These are phyloP conservation scores for Blastobotrys arbuscula DNA, from an alignment of 1,139 yeast species.

Conservation along the genomic window DNA sequence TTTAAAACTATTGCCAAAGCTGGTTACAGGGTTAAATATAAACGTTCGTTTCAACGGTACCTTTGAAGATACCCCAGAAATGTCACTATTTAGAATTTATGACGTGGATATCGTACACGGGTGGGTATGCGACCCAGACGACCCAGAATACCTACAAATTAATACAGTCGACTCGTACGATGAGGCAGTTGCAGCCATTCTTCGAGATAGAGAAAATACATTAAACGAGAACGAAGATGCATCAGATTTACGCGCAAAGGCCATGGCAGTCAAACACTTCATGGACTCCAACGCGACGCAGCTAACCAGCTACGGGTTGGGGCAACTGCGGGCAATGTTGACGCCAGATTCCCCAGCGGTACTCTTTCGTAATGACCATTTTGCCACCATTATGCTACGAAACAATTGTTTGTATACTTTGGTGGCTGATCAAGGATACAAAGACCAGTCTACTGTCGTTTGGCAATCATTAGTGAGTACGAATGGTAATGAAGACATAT, in stretches of 20 bases:
- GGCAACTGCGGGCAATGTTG: constrained; percentile 38
- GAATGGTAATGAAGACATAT: constrained; percentile 60
- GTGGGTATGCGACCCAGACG: constrained; percentile 42
- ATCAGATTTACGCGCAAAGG: constrained; percentile 17
- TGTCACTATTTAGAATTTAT: constrained; percentile 43
- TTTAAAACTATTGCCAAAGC: constrained; percentile 51
- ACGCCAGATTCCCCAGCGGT: constrained; percentile 50
- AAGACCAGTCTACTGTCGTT: constrained; percentile 45
- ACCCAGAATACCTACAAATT: constrained; percentile 32
- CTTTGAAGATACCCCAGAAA: constrained; percentile 45
- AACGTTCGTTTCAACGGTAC: constrained; percentile 67
- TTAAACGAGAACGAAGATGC: constrained; percentile 12
- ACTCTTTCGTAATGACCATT: constrained; percentile 82
- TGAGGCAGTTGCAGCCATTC: constrained; percentile 39
- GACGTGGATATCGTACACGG: constrained; percentile 47
- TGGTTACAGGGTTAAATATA: constrained; percentile 69
- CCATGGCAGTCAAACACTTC: constrained; percentile 36
- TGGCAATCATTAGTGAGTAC: constrained; percentile 74
- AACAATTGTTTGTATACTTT: constrained; percentile 50
- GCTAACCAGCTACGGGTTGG: constrained; percentile 59
- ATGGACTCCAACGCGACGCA: constrained; percentile 57
- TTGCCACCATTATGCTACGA: constrained; percentile 61
- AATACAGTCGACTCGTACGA: constrained; percentile 41
- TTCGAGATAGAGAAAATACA: constrained; percentile 16
- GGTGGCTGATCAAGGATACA: constrained; percentile 69